phyloP scores from a whole-genome alignment of 805 yeast species.

The Saccharomycopsis sp. region DNA sequence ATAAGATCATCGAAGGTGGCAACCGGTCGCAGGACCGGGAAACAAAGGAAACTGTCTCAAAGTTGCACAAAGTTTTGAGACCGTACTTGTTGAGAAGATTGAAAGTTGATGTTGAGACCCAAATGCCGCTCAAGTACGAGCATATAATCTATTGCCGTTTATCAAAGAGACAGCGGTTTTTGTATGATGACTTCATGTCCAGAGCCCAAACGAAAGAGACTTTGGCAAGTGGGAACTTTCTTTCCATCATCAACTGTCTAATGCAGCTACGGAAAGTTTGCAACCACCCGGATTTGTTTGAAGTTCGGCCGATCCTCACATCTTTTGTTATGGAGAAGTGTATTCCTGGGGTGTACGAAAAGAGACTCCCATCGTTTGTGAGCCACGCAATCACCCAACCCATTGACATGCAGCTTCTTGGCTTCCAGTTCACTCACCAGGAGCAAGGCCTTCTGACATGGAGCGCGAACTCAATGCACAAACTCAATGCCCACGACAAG shows the following conservation, averaged over 20 bases:
- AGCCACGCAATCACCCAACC: slow-evolving; percentile 31
- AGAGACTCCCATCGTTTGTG: slow-evolving; percentile 33
- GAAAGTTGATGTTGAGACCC: slow-evolving; percentile 95
- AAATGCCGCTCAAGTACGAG: slow-evolving; percentile 97
- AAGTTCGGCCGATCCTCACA: slow-evolving; percentile 88
- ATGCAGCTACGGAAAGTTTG: slow-evolving; percentile 91
- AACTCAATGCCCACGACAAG: slow-evolving; percentile 38
- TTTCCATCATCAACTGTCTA: slow-evolving; percentile 90
- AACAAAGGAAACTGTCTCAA: slow-evolving; percentile 74
- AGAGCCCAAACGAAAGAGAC: slow-evolving; percentile 94
- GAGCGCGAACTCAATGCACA: slow-evolving; percentile 35
- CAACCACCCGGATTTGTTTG: slow-evolving; percentile 92
- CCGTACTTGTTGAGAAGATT: slow-evolving; percentile 88
- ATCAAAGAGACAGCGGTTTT: slow-evolving; percentile 82
- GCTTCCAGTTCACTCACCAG: slow-evolving; percentile 44
- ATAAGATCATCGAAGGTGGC: slow-evolving; percentile 70
- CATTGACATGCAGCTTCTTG: slow-evolving; percentile 49
- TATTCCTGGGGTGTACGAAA: slow-evolving; percentile 34
- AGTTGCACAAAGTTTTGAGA: slow-evolving; percentile 85
- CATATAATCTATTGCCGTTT: slow-evolving; percentile 88
- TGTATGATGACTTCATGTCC: slow-evolving; percentile 96
- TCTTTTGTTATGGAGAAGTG: slow-evolving; percentile 70
- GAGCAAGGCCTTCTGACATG: slow-evolving; percentile 37
- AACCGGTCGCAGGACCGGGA: slow-evolving; percentile 62
- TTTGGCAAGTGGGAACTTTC: slow-evolving; percentile 84